These are phyloP conservation scores for Capsicum baccatum DNA, from an alignment of 257 asterid species.

Conservation along the genomic window DNA sequence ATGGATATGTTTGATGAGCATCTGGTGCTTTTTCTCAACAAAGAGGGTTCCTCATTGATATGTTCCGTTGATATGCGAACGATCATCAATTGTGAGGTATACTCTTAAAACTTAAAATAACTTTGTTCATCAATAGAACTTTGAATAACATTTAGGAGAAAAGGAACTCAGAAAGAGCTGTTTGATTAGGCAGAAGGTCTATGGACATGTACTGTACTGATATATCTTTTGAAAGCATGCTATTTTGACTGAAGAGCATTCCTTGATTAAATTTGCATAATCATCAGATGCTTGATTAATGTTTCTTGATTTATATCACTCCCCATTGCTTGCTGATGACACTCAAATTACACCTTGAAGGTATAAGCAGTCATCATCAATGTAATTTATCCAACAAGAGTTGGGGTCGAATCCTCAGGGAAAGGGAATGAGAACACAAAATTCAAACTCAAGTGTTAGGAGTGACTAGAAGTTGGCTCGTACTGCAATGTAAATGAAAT, in stretches of 20 bases:
- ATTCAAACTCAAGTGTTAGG: no score
- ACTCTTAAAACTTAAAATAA: constrained; percentile 5
- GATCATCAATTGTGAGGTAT: constrained; percentile 58
- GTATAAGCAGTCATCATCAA: no score
- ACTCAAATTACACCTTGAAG: no score
- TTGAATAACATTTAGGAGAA: neutral
- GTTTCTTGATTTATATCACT: constrained; percentile 6
- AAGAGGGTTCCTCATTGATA: constrained; percentile 65
- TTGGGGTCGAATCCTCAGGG: no score
- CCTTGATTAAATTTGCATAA: neutral
- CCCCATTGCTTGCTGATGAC: neutral
- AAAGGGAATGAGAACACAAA: no score
- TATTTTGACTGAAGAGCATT: neutral
- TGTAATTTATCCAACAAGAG: no score
- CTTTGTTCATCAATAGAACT: neutral
- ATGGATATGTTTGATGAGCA: constrained; percentile 86
- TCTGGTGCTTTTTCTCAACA: constrained; percentile 77
- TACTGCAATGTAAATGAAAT: no score
- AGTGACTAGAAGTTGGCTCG: no score
- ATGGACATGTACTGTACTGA: neutral
- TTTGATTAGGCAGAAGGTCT: neutral
- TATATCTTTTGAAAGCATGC: neutral
- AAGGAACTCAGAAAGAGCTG: neutral
- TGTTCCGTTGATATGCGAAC: constrained; percentile 71
- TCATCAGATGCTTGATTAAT: neutral